phyloP scores from a whole-genome alignment of 148 eudicot species.

The Linanthus parryae region DNA sequence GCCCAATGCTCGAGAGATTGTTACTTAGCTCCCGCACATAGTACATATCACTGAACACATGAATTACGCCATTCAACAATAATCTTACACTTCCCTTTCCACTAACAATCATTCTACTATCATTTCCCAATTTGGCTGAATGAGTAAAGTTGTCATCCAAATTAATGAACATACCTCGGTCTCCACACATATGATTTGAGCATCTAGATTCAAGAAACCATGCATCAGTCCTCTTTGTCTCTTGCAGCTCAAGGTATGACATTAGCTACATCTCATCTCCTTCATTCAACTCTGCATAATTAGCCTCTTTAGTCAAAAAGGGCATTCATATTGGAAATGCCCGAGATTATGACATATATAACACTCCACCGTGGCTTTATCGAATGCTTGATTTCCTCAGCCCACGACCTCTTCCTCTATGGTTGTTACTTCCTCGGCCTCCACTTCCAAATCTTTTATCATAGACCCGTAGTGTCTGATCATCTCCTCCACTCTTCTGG shows the following conservation, averaged over 20 bases:
- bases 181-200: slow-evolving; percentile 10
- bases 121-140: neutral
- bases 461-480: neutral
- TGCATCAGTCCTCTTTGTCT: neutral
- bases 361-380: slow-evolving; percentile 3
- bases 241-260: neutral
- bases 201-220: slow-evolving; percentile 15
- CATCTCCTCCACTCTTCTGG: neutral
- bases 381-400: neutral
- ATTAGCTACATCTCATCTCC: slow-evolving; percentile 7
- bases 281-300: slow-evolving; percentile 1
- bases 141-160: neutral
- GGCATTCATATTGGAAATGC: neutral
- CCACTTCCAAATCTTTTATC: no score
- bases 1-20: neutral
- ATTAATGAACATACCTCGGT: neutral
- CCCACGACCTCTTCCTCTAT: neutral
- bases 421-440: neutral
- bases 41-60: slow-evolving; percentile 3
- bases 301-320: neutral
- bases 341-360: neutral
- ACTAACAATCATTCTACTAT: neutral
- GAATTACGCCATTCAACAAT: neutral
- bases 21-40: slow-evolving; percentile 6
- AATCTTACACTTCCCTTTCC: slow-evolving; percentile 8